Evolutionary conservation across 2,329 filamentous ascomycete species (phyloP).

Genomic region (Aspergillus ibericus): DNA sequence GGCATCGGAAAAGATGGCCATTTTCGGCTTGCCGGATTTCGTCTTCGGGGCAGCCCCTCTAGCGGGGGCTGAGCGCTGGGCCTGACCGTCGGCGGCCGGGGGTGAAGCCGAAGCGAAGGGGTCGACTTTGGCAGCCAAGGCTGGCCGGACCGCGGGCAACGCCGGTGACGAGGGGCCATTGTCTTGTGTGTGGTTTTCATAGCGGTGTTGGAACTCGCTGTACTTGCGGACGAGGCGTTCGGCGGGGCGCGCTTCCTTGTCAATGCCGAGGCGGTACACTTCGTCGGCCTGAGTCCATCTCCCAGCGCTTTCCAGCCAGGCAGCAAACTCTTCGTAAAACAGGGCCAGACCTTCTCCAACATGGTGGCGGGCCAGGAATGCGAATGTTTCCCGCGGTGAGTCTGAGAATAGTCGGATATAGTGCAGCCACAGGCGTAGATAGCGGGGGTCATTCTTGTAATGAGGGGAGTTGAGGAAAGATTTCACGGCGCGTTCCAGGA

Average conservation of each 20-base stretch:
- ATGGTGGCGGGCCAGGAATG: constrained; percentile 83
- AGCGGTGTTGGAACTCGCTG: constrained; percentile 82
- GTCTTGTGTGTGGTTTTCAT: constrained; percentile 64
- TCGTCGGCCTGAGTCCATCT: constrained; percentile 92
- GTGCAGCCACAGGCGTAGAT: constrained; percentile 88
- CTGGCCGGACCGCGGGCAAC: constrained; percentile 77
- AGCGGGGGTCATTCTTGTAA: constrained; percentile 94
- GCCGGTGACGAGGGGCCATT: constrained; percentile 80
- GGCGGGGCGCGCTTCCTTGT: constrained; percentile 79
- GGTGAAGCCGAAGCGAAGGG: constrained; percentile 63
- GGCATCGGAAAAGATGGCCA: constrained; percentile 85
- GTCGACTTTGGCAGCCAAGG: constrained; percentile 80
- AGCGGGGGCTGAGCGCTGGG: constrained; percentile 53
- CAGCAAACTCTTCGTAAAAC: constrained; percentile 96
- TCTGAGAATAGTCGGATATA: constrained; percentile 94
- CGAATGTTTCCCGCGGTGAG: constrained; percentile 86
- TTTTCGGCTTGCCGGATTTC: constrained; percentile 73
- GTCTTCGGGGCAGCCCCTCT: constrained; percentile 52
- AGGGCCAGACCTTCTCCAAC: constrained; percentile 85
- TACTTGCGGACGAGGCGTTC: constrained; percentile 85
- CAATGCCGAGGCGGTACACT: constrained; percentile 85
- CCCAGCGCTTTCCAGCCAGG: constrained; percentile 81
- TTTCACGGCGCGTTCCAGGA: constrained; percentile 92
- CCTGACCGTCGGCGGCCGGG: constrained; percentile 65
- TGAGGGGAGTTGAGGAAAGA: constrained; percentile 79